phyloP scores from a whole-genome alignment of 768 basidiomycete species.

The Exidia glandulosa region DNA sequence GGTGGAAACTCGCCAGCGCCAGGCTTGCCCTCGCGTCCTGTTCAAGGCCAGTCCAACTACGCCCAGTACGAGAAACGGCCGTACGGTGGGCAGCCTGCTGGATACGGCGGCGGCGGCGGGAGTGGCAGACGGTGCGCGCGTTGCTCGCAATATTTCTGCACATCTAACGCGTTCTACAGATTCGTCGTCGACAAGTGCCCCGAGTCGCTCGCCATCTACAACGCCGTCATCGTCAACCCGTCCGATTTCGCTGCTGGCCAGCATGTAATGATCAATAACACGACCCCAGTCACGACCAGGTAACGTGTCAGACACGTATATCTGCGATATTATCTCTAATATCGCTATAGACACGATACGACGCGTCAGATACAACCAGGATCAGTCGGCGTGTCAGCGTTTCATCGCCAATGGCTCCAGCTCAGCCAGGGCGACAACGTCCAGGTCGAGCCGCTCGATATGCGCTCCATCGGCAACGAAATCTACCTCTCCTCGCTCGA shows the following conservation, averaged over 20 bases:
- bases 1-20: background rate
- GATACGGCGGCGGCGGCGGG: background rate
- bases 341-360: constrained; percentile 54
- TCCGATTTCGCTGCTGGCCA: constrained; percentile 62
- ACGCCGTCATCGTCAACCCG: constrained; percentile 71
- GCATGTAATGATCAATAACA: constrained; percentile 66
- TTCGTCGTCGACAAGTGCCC: constrained; percentile 52
- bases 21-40: background rate
- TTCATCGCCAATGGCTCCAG: constrained; percentile 84
- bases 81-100: background rate
- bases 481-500: constrained; percentile 67
- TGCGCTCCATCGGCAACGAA: constrained; percentile 32
- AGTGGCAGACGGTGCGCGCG: background rate
- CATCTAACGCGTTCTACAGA: constrained; percentile 17
- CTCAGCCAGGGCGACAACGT: constrained; percentile 66
- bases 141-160: background rate
- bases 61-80: background rate
- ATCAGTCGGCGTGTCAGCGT: constrained; percentile 60
- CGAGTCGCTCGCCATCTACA: constrained; percentile 62
- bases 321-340: background rate
- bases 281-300: constrained; percentile 65
- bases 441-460: constrained; percentile 48
- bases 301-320: constrained; percentile 24
- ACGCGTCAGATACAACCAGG: constrained; percentile 61
- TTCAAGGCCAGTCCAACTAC: background rate